Base-by-base conservation (phyloP, 768 basidiomycete species). In the Tylopilus subfusipes region DNA sequence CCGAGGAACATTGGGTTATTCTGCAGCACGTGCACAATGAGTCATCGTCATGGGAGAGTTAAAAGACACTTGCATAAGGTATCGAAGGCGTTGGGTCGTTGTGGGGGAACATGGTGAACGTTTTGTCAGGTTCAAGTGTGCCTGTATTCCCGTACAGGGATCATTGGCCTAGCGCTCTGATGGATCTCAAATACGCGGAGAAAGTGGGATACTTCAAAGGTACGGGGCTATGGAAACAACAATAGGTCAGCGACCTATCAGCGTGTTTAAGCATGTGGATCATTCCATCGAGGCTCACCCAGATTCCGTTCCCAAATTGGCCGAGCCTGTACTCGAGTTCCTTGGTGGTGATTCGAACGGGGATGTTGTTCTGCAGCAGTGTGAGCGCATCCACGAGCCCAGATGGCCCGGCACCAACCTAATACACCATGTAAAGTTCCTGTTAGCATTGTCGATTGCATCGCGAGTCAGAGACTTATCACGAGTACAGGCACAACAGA, bases 271-370 rank as follows among this genome's bases (percentile, higher is more conserved):
- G 33, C 12, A 29, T 21, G 11, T 39, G 16, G 14, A 14, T 19
- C 18, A 1, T 42, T 40, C 3, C 2, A 27, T 33, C 12, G 14
- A 9, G 52, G 27, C 68, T 33, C 36, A 76, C 76, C 71, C 73
- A 74, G 22, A 80, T 59, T 5, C 68, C 76, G 5, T 64, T 64
- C 2, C 71, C 73, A 2, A 78, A 72, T 53, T 76, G 72, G 3
- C 75, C 75, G 16, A 73, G 57, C 11, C 65, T 70, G 11, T 72
- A 68, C 0, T 66, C 48, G 0, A 67, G 59, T 46, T 72, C 73
- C 56, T 78, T 79, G 53, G 83, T 76, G 43, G 83, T 76, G 25
- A 84, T 74, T 18, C 79, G 76, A 8, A 83, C 75, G 8, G 77
- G 71, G n/a, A 82, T 65, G 4, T 74, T 72, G 63, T 80, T 79